phyloP scores from a whole-genome alignment of 2,329 filamentous ascomycete species.

The Colletotrichum kahawae region DNA sequence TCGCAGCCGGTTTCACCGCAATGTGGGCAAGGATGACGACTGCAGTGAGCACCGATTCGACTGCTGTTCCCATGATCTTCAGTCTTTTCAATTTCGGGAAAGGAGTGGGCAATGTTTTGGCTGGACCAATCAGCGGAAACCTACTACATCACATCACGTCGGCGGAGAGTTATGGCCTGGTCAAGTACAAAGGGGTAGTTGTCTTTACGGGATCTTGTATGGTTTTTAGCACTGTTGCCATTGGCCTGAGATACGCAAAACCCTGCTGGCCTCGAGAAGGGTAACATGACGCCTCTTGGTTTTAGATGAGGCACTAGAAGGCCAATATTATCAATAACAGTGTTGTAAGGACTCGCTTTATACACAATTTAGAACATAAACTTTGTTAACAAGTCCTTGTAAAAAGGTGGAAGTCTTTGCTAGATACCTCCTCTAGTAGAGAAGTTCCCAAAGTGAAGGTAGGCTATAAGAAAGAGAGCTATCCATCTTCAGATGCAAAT shows the following conservation, averaged over 20 bases:
- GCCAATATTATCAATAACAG: not conserved
- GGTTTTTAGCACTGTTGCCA: not conserved
- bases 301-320: not conserved
- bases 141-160: conserved; percentile 19
- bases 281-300: not conserved
- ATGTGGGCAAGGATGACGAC: conserved; percentile 31
- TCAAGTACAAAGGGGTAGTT: conserved; percentile 1
- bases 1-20: conserved; percentile 46
- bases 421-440: not conserved
- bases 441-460: not conserved
- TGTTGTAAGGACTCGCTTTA: not conserved
- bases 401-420: not conserved
- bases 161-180: not conserved
- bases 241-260: not conserved
- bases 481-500: not conserved
- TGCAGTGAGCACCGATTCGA: conserved; percentile 29
- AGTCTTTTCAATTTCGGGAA: conserved; percentile 33
- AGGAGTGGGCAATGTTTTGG: conserved; percentile 31
- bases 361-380: rapidly evolving
- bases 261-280: not conserved
- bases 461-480: not conserved
- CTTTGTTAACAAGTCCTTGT: not conserved
- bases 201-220: not conserved
- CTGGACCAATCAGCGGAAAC: conserved; percentile 26
- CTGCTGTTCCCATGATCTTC: conserved; percentile 22